These are phyloP conservation scores for Colletotrichum destructivum DNA, from an alignment of 2,329 filamentous ascomycete species.

Conservation along the genomic window DNA sequence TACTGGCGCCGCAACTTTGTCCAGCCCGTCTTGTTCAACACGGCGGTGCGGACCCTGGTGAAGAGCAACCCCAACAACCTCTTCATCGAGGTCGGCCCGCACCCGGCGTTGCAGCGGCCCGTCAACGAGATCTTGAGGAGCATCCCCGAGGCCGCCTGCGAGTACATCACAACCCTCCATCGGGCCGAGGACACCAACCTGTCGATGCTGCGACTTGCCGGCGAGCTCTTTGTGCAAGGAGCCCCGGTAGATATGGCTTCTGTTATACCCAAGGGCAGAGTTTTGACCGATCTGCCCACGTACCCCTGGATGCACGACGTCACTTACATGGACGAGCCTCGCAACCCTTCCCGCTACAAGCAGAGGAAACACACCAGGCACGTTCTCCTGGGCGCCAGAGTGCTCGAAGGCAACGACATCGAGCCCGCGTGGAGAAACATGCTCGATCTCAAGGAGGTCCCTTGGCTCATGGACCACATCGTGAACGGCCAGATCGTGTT, in stretches of 20 bases:
- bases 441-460: slow-evolving; percentile 28
- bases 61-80: slow-evolving; percentile 28
- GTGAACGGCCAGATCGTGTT: slow-evolving; percentile 36
- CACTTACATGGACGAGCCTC: slow-evolving; percentile 26
- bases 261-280: slow-evolving; percentile 16
- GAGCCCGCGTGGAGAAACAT: slow-evolving; percentile 36
- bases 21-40: slow-evolving; percentile 60
- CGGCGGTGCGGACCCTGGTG: slow-evolving; percentile 49
- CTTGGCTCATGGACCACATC: slow-evolving; percentile 35
- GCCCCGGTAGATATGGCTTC: slow-evolving; percentile 55
- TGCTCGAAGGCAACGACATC: slow-evolving; percentile 30
- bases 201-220: slow-evolving; percentile 60
- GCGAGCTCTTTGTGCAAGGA: slow-evolving; percentile 61
- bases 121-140: slow-evolving; percentile 53
- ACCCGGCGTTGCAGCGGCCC: slow-evolving; percentile 44
- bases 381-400: slow-evolving; percentile 21
- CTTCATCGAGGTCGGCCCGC: slow-evolving; percentile 46
- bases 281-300: slow-evolving; percentile 18
- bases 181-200: slow-evolving; percentile 66
- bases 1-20: slow-evolving; percentile 64
- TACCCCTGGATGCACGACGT: slow-evolving; percentile 34
- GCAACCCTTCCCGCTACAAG: slow-evolving; percentile 17
- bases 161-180: slow-evolving; percentile 63
- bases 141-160: slow-evolving; percentile 33
- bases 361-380: slow-evolving; percentile 25